Percentiles rank a stretch among this genome's conserved stretches.
These are phyloP conservation scores for Nannochloropsis salina DNA, from an alignment of 108 stramenopile genomes.

Conservation along the genomic window DNA sequence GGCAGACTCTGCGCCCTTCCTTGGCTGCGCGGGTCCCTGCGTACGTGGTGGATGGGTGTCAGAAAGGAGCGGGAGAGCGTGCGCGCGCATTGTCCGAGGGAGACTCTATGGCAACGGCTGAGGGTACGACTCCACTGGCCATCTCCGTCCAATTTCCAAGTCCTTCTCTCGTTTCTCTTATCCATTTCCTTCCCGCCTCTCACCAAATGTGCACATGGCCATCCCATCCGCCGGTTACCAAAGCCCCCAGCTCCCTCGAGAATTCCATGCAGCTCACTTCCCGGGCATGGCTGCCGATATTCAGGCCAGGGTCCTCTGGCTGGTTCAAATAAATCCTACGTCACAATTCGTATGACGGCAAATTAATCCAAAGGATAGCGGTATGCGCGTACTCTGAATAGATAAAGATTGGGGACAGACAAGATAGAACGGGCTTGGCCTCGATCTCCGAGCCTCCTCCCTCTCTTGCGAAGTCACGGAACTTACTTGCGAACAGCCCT, in stretches of 20 bases:
- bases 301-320: constrained; percentile 6
- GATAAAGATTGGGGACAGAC: background rate
- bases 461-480: background rate
- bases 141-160: background rate
- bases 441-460: background rate
- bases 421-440: too few species aligned
- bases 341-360: background rate
- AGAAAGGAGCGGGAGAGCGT: background rate
- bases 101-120: background rate
- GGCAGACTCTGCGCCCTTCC: background rate
- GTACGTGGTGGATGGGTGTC: background rate
- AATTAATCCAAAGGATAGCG: background rate
- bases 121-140: background rate
- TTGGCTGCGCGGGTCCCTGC: background rate
- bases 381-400: background rate
- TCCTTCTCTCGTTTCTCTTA: background rate
- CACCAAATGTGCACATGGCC: constrained; percentile 46
- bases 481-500: constrained; percentile 47
- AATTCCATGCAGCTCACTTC: constrained; percentile 52
- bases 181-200: background rate
- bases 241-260: constrained; percentile 29
- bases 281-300: constrained; percentile 33
- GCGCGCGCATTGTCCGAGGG: background rate
- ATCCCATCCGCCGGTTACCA: constrained; percentile 51
- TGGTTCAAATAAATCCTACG: constrained; percentile 40